Conservation (phyloP, 805 yeast genomes). For the Yamadazyma insecticola region DNA sequence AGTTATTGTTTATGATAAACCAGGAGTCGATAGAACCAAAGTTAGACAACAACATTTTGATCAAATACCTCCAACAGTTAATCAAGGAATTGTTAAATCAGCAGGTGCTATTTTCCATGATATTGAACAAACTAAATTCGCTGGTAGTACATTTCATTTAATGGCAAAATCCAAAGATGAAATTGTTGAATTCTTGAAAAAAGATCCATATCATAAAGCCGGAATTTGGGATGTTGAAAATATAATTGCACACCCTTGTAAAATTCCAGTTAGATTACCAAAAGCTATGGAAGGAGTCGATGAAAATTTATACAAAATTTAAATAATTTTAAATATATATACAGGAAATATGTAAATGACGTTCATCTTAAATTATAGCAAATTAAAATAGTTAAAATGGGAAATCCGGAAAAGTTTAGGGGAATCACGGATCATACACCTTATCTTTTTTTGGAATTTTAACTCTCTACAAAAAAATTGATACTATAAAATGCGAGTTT, state of each 20-base stretch:
- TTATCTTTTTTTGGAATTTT: no score
- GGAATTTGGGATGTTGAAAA: constrained; percentile 76
- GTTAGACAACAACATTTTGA: constrained; percentile 48
- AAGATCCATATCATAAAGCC: constrained; percentile 56
- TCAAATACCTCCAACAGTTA: constrained; percentile 25
- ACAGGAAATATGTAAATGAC: no score
- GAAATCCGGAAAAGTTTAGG: no score
- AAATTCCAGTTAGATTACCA: constrained; percentile 32
- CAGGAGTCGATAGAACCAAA: constrained; percentile 52
- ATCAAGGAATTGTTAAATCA: constrained; percentile 33
- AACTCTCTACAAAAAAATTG: no score
- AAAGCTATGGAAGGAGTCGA: constrained; percentile 28
- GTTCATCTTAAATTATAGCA: no score
- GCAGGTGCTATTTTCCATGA: constrained; percentile 44
- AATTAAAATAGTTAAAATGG: no score
- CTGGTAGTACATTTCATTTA: constrained; percentile 64
- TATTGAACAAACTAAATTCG: constrained; percentile 45
- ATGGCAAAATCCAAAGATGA: constrained; percentile 64
- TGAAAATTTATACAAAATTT: constrained; percentile 13
- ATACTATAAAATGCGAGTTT: no score
- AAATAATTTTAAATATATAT: constrained; percentile 1
- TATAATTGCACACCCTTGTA: constrained; percentile 53
- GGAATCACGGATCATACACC: no score
- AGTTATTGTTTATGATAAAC: constrained; percentile 67
- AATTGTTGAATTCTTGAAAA: constrained; percentile 56